A percentile compares a stretch with the other conserved stretches of the same genome.
phyloP scores from a whole-genome alignment of 768 basidiomycete species.

The Lactifluus volemus region DNA sequence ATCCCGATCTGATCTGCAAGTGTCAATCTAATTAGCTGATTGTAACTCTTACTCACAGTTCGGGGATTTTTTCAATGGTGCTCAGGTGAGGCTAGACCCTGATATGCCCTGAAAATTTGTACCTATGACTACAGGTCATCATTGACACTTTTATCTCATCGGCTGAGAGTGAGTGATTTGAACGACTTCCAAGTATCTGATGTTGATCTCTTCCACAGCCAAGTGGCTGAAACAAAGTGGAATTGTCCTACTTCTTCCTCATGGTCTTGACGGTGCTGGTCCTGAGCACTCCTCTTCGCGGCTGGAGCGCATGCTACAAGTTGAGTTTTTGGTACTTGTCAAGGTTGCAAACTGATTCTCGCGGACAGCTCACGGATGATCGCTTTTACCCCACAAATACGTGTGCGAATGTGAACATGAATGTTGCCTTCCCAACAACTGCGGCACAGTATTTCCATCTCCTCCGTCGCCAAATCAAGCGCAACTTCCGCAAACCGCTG shows the following conservation, averaged over 20 bases:
- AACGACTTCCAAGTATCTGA: neutral
- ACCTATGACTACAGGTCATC: slow-evolving; percentile 42
- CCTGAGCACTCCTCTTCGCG: slow-evolving; percentile 90
- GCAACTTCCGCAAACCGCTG: slow-evolving; percentile 83
- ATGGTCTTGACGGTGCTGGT: slow-evolving; percentile 87
- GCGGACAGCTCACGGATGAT: slow-evolving; percentile 66
- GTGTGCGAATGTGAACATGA: slow-evolving; percentile 64
- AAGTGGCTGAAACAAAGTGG: slow-evolving; percentile 94
- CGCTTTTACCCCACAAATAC: slow-evolving; percentile 32
- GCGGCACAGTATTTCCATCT: slow-evolving; percentile 92
- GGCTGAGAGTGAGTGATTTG: slow-evolving; percentile 57
- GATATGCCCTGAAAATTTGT: neutral
- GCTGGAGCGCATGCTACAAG: slow-evolving; percentile 87
- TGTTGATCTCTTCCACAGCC: slow-evolving; percentile 35
- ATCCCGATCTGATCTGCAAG: neutral
- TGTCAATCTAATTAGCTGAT: neutral
- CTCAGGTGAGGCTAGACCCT: slow-evolving; percentile 37
- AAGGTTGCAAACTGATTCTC: neutral
- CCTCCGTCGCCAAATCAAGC: slow-evolving; percentile 72
- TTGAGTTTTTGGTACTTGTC: slow-evolving; percentile 21
- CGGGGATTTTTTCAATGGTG: slow-evolving; percentile 91
- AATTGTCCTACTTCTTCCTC: slow-evolving; percentile 76
- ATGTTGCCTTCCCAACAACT: slow-evolving; percentile 79
- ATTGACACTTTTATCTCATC: slow-evolving; percentile 87
- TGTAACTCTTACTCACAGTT: slow-evolving; percentile 38